Conservation (phyloP, 2,329 filamentous ascomycete genomes). For the Huntiella omanensis region DNA sequence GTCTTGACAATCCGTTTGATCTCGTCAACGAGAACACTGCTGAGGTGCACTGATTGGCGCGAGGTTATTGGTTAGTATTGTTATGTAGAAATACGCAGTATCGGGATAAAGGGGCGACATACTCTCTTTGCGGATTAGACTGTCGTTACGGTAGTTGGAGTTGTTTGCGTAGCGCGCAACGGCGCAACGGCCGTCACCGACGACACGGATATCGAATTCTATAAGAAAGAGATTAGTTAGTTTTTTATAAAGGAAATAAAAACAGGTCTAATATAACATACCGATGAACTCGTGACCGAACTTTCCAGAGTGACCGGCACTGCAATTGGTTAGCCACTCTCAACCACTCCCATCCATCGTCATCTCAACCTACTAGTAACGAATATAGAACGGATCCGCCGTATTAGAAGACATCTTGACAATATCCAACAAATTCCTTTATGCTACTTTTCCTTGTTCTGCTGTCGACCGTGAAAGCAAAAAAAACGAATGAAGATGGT, state of each 20-base stretch:
- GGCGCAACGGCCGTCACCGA: conserved; percentile 83
- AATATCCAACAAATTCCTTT: background rate
- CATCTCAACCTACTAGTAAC: conserved; percentile 66
- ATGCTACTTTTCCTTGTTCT: too few species aligned
- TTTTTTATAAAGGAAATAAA: background rate
- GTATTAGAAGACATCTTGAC: conserved; percentile 5
- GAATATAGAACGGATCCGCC: conserved; percentile 71
- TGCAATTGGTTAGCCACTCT: conserved; percentile 20
- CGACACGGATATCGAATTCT: conserved; percentile 94
- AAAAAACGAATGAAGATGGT: too few species aligned
- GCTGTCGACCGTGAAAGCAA: too few species aligned
- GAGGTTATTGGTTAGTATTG: background rate
- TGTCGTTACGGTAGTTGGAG: conserved; percentile 98
- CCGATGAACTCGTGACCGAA: conserved; percentile 97
- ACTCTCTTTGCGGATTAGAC: conserved; percentile 98
- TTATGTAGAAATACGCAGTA: background rate
- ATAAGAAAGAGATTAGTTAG: conserved; percentile 1
- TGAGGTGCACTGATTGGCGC: conserved; percentile 65
- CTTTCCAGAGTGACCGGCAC: conserved; percentile 90
- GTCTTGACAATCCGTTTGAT: conserved; percentile 95
- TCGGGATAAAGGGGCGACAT: conserved; percentile 20
- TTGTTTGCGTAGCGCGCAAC: conserved; percentile 97
- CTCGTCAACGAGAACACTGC: conserved; percentile 72
- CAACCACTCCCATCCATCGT: background rate
- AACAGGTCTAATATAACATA: conserved; percentile 22